phyloP scores from a whole-genome alignment of 2,329 filamentous ascomycete genomes.

The Fusarium poae region DNA sequence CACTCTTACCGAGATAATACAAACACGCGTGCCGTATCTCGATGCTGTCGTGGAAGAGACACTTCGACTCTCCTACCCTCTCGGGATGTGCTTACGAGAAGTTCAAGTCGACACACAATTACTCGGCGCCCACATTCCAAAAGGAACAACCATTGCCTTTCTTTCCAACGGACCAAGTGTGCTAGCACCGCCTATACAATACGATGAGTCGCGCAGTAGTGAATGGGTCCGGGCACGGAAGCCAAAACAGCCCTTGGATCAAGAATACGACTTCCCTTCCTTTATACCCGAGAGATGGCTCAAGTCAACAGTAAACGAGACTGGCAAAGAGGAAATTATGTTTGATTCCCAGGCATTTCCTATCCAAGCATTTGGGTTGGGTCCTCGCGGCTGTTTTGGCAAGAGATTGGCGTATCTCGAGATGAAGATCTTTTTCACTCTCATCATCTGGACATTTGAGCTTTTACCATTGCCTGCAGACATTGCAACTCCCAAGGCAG shows the following conservation, averaged over 20 bases:
- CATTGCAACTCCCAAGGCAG: background rate
- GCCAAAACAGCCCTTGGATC: background rate
- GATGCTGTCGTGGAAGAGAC: slow-evolving; percentile 33
- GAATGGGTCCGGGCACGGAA: slow-evolving; percentile 11
- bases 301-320: background rate
- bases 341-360: slow-evolving; percentile 53
- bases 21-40: slow-evolving; percentile 24
- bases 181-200: slow-evolving; percentile 11
- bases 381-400: slow-evolving; percentile 55
- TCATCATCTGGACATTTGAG: slow-evolving; percentile 51
- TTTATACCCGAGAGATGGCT: slow-evolving; percentile 39
- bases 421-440: slow-evolving; percentile 47
- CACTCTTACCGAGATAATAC: slow-evolving; percentile 20
- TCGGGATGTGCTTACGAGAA: slow-evolving; percentile 23
- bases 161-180: slow-evolving; percentile 27
- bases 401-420: slow-evolving; percentile 49
- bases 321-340: slow-evolving; percentile 10
- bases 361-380: slow-evolving; percentile 52
- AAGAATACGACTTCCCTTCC: slow-evolving; percentile 1
- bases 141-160: slow-evolving; percentile 30
- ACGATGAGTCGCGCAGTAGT: slow-evolving; percentile 19
- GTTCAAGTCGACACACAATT: slow-evolving; percentile 28
- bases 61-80: slow-evolving; percentile 19
- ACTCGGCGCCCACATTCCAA: slow-evolving; percentile 23
- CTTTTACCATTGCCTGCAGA: slow-evolving; percentile 4